Evolutionary conservation across 2,329 filamentous ascomycete genomes (phyloP).

Genomic region (Botryotinia convoluta): DNA sequence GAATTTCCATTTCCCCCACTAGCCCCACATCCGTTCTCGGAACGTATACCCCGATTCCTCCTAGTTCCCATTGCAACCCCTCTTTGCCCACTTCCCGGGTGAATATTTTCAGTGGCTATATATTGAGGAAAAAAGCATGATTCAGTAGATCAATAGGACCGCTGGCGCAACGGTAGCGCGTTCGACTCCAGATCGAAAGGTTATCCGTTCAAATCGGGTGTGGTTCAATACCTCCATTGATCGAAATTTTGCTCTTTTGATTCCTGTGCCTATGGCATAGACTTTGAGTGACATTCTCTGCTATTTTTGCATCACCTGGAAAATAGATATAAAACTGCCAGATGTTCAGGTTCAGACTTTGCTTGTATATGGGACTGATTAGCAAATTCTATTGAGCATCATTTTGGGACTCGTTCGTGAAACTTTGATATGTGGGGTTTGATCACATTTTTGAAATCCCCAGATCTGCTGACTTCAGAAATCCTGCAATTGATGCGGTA

Average conservation of each 20-base stretch:
- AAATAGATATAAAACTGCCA: too few relatives aligned
- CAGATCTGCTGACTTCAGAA: background rate
- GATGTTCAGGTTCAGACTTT: background rate
- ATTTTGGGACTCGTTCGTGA: background rate
- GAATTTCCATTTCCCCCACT: background rate
- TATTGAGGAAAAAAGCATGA: fast-evolving
- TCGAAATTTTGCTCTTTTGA: background rate
- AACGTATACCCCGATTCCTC: background rate
- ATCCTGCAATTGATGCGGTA: background rate
- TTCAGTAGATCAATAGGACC: background rate
- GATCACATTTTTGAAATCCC: background rate
- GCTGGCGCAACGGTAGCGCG: slow-evolving; percentile 32
- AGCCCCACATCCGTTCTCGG: slow-evolving; percentile 6
- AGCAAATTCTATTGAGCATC: background rate
- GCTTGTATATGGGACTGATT: background rate
- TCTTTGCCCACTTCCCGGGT: background rate
- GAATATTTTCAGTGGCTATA: fast-evolving
- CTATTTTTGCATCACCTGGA: background rate
- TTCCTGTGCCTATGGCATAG: too few relatives aligned
- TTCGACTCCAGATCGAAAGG: slow-evolving; percentile 38
- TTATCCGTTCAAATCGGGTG: slow-evolving; percentile 38
- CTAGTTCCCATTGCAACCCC: background rate
- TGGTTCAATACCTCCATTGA: slow-evolving; percentile 29
- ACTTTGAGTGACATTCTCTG: background rate
- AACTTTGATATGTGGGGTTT: background rate